phyloP scores from a whole-genome alignment of 495 filamentous ascomycete genomes.

The Aspergillus cristatus region DNA sequence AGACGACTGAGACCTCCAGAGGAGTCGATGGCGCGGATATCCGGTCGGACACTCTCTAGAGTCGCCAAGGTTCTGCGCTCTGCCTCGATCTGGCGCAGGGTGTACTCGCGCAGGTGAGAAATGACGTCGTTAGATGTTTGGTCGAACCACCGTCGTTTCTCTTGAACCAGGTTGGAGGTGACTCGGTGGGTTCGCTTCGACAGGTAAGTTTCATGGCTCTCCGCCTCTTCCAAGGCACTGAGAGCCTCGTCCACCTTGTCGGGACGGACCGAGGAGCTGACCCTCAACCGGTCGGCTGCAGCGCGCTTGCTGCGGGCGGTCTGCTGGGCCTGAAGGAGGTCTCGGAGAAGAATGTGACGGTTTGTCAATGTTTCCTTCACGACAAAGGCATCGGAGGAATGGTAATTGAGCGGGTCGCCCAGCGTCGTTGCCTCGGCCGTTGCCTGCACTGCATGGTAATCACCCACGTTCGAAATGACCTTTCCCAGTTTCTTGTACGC shows the following conservation, averaged over 20 bases:
- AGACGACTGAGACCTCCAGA: conserved; percentile 81
- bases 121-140: conserved; percentile 76
- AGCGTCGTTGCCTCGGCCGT: conserved; percentile 94
- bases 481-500: conserved; percentile 95
- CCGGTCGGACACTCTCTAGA: conserved; percentile 82
- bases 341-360: conserved; percentile 94
- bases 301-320: conserved; percentile 64
- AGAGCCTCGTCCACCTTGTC: conserved; percentile 98
- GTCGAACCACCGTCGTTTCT: conserved; percentile 86
- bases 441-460: conserved; percentile 94
- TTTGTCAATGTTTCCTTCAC: conserved; percentile 99
- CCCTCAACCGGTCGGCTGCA: conserved; percentile 81
- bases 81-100: conserved; percentile 88
- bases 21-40: conserved; percentile 86
- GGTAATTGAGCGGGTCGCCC: conserved; percentile 87
- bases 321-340: conserved; percentile 82
- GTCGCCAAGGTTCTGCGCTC: conserved; percentile 89
- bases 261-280: conserved; percentile 67
- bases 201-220: conserved; percentile 66
- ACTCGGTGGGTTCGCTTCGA: conserved; percentile 76
- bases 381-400: conserved; percentile 92
- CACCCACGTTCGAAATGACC: conserved; percentile 82
- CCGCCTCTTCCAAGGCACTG: conserved; percentile 75
- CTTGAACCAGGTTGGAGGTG: conserved; percentile 77
- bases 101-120: conserved; percentile 78